These are phyloP conservation scores for Juncus effusus DNA, from an alignment of 176 grass and related monocot species.

Conservation along the genomic window DNA sequence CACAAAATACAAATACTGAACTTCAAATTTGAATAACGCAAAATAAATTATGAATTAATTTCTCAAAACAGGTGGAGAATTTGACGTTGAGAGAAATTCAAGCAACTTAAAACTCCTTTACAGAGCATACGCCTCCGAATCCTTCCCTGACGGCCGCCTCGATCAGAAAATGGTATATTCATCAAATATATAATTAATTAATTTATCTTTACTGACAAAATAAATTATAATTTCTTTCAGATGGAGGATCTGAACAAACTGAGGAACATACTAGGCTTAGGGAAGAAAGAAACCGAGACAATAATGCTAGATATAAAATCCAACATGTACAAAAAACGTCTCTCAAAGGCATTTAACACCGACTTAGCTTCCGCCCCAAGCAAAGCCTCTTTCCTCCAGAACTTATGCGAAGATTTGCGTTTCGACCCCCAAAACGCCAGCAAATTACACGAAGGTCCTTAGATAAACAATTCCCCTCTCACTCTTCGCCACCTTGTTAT, in stretches of 20 bases:
- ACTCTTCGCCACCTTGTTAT: constrained; percentile 14
- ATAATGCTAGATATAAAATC: constrained; percentile 86
- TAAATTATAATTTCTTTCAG: constrained; percentile 40
- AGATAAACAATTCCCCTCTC: constrained; percentile 12
- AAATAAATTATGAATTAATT: constrained; percentile 13
- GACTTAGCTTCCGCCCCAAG: constrained; percentile 74
- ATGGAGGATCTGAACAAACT: constrained; percentile 70
- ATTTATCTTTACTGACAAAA: background rate
- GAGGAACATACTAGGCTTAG: constrained; percentile 92
- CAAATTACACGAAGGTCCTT: constrained; percentile 93
- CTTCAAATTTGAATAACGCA: background rate
- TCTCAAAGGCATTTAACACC: constrained; percentile 70
- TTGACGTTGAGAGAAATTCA: constrained; percentile 63
- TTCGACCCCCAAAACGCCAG: constrained; percentile 88
- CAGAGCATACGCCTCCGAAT: constrained; percentile 68
- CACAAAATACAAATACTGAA: background rate
- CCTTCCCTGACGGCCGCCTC: constrained; percentile 62
- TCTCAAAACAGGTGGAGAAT: constrained; percentile 56
- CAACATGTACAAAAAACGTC: constrained; percentile 71
- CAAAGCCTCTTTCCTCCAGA: constrained; percentile 94
- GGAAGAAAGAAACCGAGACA: constrained; percentile 82
- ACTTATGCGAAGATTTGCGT: constrained; percentile 81
- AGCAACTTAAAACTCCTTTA: constrained; percentile 79
- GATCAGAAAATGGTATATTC: constrained; percentile 63
- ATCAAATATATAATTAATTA: background rate